These are phyloP conservation scores for Sphagnum magellanicum DNA, from an alignment of 228 moss, liverwort and hornwort species.

Conservation along the genomic window DNA sequence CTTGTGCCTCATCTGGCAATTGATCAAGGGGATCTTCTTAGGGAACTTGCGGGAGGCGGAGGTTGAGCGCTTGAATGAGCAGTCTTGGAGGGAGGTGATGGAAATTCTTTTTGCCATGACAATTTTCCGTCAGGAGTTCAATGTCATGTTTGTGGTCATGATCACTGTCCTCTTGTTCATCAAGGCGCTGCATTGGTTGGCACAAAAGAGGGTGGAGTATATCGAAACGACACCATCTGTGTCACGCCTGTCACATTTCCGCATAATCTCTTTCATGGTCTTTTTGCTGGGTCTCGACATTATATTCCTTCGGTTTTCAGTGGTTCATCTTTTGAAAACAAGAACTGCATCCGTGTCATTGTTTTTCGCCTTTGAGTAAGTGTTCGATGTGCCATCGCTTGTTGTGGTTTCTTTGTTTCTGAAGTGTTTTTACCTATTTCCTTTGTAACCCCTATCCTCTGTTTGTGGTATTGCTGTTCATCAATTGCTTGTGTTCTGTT, in stretches of 20 bases:
- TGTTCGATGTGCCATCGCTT: constrained; percentile 3
- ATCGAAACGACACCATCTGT: constrained; percentile 99
- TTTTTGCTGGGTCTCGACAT: constrained; percentile 81
- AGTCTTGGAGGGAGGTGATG: constrained; percentile 99
- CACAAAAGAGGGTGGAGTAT: constrained; percentile 98
- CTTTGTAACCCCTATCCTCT: no score
- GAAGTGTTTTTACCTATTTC: no score
- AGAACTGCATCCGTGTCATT: constrained; percentile 79
- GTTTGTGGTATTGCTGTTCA: no score
- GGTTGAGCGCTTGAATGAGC: constrained; percentile 96
- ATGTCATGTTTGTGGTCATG: constrained; percentile 83
- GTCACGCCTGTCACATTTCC: constrained; percentile 92
- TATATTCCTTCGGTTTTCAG: constrained; percentile 80
- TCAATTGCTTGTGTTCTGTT: no score
- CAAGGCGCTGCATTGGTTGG: constrained; percentile 98
- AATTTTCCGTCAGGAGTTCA: constrained; percentile 97
- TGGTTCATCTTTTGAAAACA: constrained; percentile 73
- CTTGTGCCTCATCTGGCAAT: constrained; percentile 96
- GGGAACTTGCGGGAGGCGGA: constrained; percentile 91
- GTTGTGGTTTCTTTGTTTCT: no score
- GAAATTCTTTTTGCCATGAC: constrained; percentile 99
- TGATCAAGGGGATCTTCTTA: constrained; percentile 82
- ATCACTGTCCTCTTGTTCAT: constrained; percentile 91
- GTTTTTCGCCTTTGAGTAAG: constrained; percentile 99
- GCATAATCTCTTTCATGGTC: constrained; percentile 92